These are phyloP conservation scores for Euphorbia celastroides DNA, from an alignment of 441 rosid genomes.

Conservation along the genomic window DNA sequence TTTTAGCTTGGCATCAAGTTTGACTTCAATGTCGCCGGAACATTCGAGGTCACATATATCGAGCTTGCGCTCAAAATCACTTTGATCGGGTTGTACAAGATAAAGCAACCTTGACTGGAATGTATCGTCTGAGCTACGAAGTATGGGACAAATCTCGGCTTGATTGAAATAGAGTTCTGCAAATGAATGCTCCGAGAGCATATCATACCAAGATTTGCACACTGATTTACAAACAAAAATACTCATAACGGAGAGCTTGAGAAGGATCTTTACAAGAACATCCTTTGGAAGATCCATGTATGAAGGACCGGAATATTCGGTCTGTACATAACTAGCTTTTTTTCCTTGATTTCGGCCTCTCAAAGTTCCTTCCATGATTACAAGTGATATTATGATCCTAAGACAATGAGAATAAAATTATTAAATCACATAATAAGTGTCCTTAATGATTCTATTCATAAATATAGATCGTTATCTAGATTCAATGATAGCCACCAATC, in stretches of 20 bases:
- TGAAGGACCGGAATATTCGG: not conserved
- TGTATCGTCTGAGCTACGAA: not conserved
- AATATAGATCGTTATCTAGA: too few species aligned
- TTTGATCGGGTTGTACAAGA: slow-evolving; percentile 2
- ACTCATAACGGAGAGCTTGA: not conserved
- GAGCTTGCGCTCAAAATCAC: not conserved
- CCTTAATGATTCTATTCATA: too few species aligned
- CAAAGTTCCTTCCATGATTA: too few species aligned
- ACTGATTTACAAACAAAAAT: slow-evolving; percentile 1
- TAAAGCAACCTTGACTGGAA: slow-evolving; percentile 3
- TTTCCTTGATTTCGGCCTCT: not conserved
- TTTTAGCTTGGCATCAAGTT: slow-evolving; percentile 13
- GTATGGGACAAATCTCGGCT: not conserved
- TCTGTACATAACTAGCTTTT: not conserved
- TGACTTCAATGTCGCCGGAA: not conserved
- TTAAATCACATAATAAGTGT: too few species aligned
- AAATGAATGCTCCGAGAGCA: slow-evolving; percentile 6
- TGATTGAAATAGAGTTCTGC: slow-evolving; percentile 2
- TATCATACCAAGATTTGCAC: not conserved
- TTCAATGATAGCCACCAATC: too few species aligned
- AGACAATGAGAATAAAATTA: too few species aligned
- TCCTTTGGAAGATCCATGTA: not conserved
- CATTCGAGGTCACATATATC: too few species aligned
- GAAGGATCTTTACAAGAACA: not conserved
- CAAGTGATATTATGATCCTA: too few species aligned